Conservation (phyloP, 495 filamentous ascomycete genomes). For the Aspergillus carlsbadensis region DNA sequence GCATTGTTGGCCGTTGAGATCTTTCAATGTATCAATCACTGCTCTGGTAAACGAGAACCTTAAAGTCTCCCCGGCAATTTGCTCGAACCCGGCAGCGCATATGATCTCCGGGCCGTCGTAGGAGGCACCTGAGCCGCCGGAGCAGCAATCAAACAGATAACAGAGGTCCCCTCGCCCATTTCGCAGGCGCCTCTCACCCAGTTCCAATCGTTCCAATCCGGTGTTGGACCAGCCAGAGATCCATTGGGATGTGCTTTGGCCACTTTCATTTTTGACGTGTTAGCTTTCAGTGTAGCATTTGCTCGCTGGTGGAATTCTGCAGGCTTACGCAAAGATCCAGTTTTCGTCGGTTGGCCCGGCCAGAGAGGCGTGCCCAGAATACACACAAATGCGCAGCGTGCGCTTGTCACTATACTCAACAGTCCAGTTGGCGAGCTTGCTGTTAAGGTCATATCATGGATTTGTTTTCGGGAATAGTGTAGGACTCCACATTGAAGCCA, state of each 20-base stretch:
- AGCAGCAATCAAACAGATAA: neutral
- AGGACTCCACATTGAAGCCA: conserved; percentile 5
- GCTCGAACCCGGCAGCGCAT: neutral
- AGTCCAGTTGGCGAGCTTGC: neutral
- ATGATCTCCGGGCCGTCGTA: neutral
- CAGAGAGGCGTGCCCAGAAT: neutral
- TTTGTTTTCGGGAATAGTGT: neutral
- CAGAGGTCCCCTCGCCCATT: neutral
- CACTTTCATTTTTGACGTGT: neutral
- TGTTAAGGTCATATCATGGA: neutral
- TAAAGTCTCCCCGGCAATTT: neutral
- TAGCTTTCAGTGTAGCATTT: neutral
- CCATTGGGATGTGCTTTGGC: neutral
- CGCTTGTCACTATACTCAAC: neutral
- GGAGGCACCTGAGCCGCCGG: neutral
- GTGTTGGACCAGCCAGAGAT: neutral
- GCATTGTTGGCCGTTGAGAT: neutral
- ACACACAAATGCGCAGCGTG: neutral
- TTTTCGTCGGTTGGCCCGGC: neutral
- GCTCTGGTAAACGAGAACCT: neutral
- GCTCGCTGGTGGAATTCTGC: neutral
- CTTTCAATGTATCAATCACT: neutral
- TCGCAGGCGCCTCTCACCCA: neutral
- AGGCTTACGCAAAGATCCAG: neutral
- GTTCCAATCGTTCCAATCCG: neutral